phyloP scores from a whole-genome alignment of 306 rosid genomes.

The Oemleria cerasiformis region DNA sequence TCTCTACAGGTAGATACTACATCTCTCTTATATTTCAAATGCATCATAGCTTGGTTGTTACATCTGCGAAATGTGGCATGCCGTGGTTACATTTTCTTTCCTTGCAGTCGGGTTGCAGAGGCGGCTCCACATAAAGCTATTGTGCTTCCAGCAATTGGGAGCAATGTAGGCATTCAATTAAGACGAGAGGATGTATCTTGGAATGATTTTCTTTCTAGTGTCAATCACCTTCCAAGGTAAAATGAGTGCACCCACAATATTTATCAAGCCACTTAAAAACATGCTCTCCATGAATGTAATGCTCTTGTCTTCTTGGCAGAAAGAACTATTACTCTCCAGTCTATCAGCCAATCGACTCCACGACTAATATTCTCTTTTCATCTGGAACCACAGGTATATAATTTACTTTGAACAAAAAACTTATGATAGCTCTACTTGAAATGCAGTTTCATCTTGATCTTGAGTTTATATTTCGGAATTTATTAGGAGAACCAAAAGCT shows the following conservation, averaged over 20 bases:
- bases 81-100: constrained; percentile 22
- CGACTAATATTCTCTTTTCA: constrained; percentile 85
- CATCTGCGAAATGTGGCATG: neutral
- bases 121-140: constrained; percentile 61
- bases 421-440: neutral
- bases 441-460: constrained; percentile 13
- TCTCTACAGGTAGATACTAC: constrained; percentile 66
- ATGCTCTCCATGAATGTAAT: neutral
- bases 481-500: constrained; percentile 88
- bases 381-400: constrained; percentile 91
- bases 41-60: neutral
- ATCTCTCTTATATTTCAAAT: neutral
- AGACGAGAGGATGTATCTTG: constrained; percentile 65
- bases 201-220: constrained; percentile 62
- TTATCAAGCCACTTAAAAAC: neutral
- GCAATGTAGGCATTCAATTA: constrained; percentile 44
- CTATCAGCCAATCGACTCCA: constrained; percentile 57
- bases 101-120: constrained; percentile 69
- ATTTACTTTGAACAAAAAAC: constrained; percentile 10
- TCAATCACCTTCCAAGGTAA: constrained; percentile 45
- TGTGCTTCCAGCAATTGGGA: constrained; percentile 71
- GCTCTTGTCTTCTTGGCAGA: constrained; percentile 43
- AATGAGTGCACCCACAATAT: neutral
- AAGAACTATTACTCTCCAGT: constrained; percentile 49
- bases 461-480: constrained; percentile 16